Percentiles rank a stretch among this genome's conserved stretches.
Evolutionary conservation across 306 rosid genomes (phyloP).

Genomic region (Biancaea sappan): DNA sequence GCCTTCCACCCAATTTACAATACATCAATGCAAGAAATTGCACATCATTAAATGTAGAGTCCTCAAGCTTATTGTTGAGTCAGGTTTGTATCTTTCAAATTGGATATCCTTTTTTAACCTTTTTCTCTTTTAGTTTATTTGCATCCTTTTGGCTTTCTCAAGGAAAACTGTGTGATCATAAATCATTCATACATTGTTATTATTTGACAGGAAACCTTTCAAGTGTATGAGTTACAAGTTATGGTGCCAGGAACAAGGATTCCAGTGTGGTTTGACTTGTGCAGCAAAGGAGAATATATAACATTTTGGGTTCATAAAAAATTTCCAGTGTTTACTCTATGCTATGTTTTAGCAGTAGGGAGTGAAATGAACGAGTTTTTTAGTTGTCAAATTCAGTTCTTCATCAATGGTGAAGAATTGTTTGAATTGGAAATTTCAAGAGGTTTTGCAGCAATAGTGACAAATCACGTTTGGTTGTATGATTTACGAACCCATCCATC

Average conservation of each 20-base stretch:
- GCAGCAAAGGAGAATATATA: slow-evolving; percentile 29
- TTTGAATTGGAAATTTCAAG: slow-evolving; percentile 28
- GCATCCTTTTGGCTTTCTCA: background rate
- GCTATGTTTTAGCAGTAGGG: slow-evolving; percentile 20
- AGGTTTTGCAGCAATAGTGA: background rate
- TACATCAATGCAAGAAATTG: slow-evolving; percentile 40
- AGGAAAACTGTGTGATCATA: background rate
- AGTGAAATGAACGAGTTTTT: slow-evolving; percentile 13
- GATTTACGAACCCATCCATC: slow-evolving; percentile 30
- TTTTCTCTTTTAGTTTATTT: no score
- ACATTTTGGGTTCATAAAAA: slow-evolving; percentile 34
- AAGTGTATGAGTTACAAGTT: slow-evolving; percentile 14
- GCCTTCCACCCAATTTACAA: slow-evolving; percentile 36
- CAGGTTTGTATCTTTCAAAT: slow-evolving; percentile 34
- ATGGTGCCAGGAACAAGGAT: slow-evolving; percentile 22
- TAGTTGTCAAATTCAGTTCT: slow-evolving; percentile 27
- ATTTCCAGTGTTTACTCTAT: slow-evolving; percentile 26
- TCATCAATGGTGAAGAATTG: slow-evolving; percentile 25
- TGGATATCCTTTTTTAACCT: no score
- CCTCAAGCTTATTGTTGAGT: slow-evolving; percentile 31
- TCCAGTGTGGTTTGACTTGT: slow-evolving; percentile 36
- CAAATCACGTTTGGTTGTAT: slow-evolving; percentile 35
- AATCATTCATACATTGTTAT: background rate
- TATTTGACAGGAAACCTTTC: slow-evolving; percentile 23
- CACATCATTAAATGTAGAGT: slow-evolving; percentile 34